A percentile compares a stretch with the other conserved stretches of the same genome.
Conservation (phyloP, 176 grass and related monocot species). For the Canna indica region DNA sequence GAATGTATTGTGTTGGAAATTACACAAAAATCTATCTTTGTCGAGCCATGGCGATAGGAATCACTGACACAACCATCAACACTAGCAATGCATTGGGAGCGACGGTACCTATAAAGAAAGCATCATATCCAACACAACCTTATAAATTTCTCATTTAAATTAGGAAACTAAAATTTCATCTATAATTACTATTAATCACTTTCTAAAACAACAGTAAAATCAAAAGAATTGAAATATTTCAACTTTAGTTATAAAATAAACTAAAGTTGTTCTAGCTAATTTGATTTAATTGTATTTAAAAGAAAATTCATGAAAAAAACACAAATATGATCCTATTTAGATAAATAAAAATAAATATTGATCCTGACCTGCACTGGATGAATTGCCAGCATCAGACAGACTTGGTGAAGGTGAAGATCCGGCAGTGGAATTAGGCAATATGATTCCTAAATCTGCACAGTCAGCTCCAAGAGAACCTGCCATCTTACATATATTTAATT, state of each 20-base stretch:
- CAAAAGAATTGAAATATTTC: too few species aligned
- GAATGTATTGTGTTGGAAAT: too few species aligned
- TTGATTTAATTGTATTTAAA: background rate
- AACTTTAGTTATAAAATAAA: too few species aligned
- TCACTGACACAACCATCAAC: background rate
- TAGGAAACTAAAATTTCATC: too few species aligned
- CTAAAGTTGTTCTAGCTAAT: too few species aligned
- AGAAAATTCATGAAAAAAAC: too few species aligned
- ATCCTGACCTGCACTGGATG: conserved; percentile 14
- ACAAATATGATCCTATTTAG: background rate
- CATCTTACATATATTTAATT: too few species aligned
- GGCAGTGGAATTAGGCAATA: conserved; percentile 34
- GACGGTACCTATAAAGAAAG: background rate
- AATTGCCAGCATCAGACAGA: conserved; percentile 13
- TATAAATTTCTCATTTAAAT: too few species aligned
- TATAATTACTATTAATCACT: too few species aligned
- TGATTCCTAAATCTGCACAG: conserved; percentile 47
- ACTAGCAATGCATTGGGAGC: background rate
- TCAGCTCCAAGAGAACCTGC: conserved; percentile 64
- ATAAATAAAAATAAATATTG: background rate
- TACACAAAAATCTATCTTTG: too few species aligned
- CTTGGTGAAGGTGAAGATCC: conserved; percentile 28
- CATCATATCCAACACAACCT: too few species aligned
- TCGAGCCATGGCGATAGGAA: background rate
- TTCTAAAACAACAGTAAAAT: too few species aligned